phyloP scores from a whole-genome alignment of 768 basidiomycete species.

The Heimioporus sp. region DNA sequence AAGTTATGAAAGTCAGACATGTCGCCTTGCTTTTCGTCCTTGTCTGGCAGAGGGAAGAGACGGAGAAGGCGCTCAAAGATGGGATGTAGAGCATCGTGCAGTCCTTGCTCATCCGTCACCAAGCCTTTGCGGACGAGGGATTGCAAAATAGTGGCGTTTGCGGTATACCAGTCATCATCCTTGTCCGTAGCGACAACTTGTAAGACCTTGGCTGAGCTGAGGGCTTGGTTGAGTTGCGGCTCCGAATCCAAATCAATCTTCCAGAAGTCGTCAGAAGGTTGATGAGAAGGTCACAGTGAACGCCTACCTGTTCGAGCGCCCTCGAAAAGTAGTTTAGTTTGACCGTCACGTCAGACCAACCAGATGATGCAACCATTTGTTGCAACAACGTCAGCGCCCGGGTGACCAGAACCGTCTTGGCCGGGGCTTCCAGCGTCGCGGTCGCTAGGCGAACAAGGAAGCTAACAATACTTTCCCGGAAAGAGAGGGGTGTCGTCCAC shows the following conservation, averaged over 20 bases:
- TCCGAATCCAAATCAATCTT: constrained; percentile 77
- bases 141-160: constrained; percentile 70
- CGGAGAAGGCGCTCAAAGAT: constrained; percentile 79
- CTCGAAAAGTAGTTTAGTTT: constrained; percentile 89
- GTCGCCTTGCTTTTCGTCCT: constrained; percentile 70
- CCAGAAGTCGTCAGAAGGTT: constrained; percentile 5
- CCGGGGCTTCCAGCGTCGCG: constrained; percentile 48
- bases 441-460: constrained; percentile 92
- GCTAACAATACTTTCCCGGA: constrained; percentile 90
- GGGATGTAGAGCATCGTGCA: constrained; percentile 81
- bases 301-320: constrained; percentile 69
- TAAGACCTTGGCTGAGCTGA: constrained; percentile 84
- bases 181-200: constrained; percentile 84
- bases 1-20: constrained; percentile 77
- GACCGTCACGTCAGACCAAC: constrained; percentile 90
- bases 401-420: constrained; percentile 47
- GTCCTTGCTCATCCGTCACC: constrained; percentile 68
- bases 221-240: constrained; percentile 59
- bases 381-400: constrained; percentile 68
- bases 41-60: constrained; percentile 75
- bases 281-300: neutral
- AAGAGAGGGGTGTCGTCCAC: constrained; percentile 77
- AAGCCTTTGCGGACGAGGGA: constrained; percentile 88
- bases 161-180: constrained; percentile 74
- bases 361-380: constrained; percentile 74